Evolutionary conservation across 75 land plant genomes (phyloP).

Genomic region (Sequoia sempervirens): DNA sequence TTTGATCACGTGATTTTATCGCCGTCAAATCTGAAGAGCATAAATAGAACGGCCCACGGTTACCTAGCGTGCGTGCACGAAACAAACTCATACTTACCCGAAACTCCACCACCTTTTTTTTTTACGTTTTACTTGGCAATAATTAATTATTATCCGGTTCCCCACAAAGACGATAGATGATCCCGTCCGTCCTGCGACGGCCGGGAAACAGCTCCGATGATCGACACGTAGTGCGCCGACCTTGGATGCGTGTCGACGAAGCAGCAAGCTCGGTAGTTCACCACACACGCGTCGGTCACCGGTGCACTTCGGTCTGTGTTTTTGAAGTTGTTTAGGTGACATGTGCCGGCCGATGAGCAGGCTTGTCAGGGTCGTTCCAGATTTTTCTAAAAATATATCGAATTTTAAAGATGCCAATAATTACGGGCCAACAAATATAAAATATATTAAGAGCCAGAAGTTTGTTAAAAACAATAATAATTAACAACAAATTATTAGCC

Average conservation of each 20-base stretch:
- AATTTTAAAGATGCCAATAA: slow-evolving; percentile 10
- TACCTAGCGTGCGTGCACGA: not conserved
- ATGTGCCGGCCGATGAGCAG: slow-evolving; percentile 10
- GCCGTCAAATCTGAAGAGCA: not conserved
- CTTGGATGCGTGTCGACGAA: not conserved
- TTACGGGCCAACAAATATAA: not conserved
- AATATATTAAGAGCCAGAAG: not conserved
- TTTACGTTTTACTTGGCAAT: not conserved
- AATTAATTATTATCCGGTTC: not conserved
- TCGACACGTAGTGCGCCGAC: not conserved
- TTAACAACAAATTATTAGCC: not conserved
- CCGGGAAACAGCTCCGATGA: not conserved
- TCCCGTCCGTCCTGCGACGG: slow-evolving; percentile 6
- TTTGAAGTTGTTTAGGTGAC: slow-evolving; percentile 5
- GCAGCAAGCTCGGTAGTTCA: not conserved
- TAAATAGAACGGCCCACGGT: not conserved
- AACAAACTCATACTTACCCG: slow-evolving; percentile 10
- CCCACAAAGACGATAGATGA: not conserved
- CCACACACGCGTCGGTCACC: not conserved
- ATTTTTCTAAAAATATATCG: slow-evolving; percentile 8
- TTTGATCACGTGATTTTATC: not conserved
- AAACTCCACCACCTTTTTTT: not conserved
- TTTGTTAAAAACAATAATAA: not conserved
- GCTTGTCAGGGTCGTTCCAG: slow-evolving; percentile 9
- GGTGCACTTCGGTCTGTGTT: not conserved